Percentiles rank a stretch among this genome's conserved stretches.
These are phyloP conservation scores for Myxozyma nipponensis DNA, from an alignment of 805 yeast species.

Conservation along the genomic window DNA sequence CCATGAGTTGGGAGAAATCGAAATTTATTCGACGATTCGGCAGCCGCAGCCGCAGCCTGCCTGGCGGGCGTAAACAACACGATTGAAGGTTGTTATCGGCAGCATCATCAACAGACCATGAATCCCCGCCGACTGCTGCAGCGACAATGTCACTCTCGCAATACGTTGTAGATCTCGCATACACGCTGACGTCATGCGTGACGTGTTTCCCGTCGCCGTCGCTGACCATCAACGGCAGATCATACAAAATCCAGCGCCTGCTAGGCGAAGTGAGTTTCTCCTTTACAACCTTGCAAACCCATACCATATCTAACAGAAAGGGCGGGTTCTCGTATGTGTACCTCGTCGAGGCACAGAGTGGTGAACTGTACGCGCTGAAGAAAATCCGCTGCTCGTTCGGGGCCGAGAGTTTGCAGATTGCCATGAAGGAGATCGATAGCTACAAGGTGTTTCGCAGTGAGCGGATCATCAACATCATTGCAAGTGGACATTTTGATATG, in stretches of 20 bases:
- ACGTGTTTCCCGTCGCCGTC: slow-evolving; percentile 49
- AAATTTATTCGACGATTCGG: background rate
- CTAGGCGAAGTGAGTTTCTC: slow-evolving; percentile 57
- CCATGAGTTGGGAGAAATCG: no score
- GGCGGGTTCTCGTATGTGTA: slow-evolving; percentile 88
- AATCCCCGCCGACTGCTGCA: background rate
- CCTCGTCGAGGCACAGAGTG: slow-evolving; percentile 53
- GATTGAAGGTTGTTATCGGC: no score
- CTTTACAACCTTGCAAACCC: background rate
- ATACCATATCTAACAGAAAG: slow-evolving; percentile 11
- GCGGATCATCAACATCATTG: slow-evolving; percentile 58
- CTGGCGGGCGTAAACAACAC: background rate
- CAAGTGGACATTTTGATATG: slow-evolving; percentile 1
- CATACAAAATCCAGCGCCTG: slow-evolving; percentile 61
- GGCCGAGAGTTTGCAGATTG: slow-evolving; percentile 64
- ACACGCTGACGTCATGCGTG: slow-evolving; percentile 37
- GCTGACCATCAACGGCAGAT: slow-evolving; percentile 57
- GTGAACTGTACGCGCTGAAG: slow-evolving; percentile 65
- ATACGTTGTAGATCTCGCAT: slow-evolving; percentile 32
- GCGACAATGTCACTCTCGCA: slow-evolving; percentile 13
- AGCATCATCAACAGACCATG: no score
- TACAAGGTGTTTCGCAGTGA: slow-evolving; percentile 69
- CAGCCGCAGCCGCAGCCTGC: background rate
- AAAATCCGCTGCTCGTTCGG: slow-evolving; percentile 87
- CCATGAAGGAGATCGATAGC: slow-evolving; percentile 72